Evolutionary conservation across 2,329 filamentous ascomycete genomes (phyloP).

Genomic region (Aaosphaeria pasadenensis): DNA sequence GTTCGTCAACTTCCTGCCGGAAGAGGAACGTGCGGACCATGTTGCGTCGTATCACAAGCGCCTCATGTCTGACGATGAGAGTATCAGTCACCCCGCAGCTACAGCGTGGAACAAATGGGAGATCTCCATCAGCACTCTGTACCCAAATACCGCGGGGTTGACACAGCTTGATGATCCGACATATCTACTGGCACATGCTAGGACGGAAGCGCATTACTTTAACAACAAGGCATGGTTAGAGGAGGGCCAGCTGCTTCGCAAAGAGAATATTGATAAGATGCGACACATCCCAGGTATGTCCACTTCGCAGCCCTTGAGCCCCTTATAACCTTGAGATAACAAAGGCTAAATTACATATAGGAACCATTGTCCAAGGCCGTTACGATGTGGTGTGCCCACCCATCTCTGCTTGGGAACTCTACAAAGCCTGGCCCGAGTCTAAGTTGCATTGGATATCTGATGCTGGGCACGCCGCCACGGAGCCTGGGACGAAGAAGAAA

Average conservation of each 20-base stretch:
- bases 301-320: neutral
- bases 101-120: conserved; percentile 38
- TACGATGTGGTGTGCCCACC: conserved; percentile 47
- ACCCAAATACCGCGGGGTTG: conserved; percentile 13
- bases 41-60: conserved; percentile 40
- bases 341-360: neutral
- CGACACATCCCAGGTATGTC: conserved; percentile 29
- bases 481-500: conserved; percentile 23
- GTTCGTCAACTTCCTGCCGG: conserved; percentile 35
- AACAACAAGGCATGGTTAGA: conserved; percentile 41
- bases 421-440: conserved; percentile 37
- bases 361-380: conserved; percentile 45
- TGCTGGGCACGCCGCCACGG: conserved; percentile 32
- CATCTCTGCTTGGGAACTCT: conserved; percentile 43
- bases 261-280: conserved; percentile 34
- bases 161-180: conserved; percentile 27
- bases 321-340: neutral
- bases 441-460: conserved; percentile 30
- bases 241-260: conserved; percentile 38
- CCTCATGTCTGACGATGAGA: conserved; percentile 33
- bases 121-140: conserved; percentile 27
- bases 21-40: conserved; percentile 36
- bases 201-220: conserved; percentile 45
- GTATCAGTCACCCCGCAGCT: conserved; percentile 28
- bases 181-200: conserved; percentile 36